These are phyloP conservation scores for Yamadazyma paraphyllophila DNA, from an alignment of 805 yeast genomes.

Conservation along the genomic window DNA sequence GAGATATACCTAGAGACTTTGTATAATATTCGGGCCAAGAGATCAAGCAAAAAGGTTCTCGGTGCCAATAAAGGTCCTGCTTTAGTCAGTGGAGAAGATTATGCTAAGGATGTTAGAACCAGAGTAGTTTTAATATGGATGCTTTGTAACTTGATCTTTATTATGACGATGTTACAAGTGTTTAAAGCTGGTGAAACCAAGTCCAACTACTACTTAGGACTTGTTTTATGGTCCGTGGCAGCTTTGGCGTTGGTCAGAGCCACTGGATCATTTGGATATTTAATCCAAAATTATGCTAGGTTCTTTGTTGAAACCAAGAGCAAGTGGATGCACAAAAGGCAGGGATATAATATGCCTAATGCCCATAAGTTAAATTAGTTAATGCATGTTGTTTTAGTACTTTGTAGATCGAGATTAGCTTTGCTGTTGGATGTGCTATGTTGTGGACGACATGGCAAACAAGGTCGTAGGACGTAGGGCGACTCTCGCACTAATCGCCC, in stretches of 20 bases:
- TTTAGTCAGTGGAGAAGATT: constrained; percentile 61
- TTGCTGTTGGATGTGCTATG: too few species aligned
- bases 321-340: constrained; percentile 41
- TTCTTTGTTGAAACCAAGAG: constrained; percentile 37
- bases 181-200: constrained; percentile 61
- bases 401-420: neutral
- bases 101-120: constrained; percentile 92
- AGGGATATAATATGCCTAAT: constrained; percentile 36
- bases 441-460: too few species aligned
- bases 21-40: constrained; percentile 66
- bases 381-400: neutral
- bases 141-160: constrained; percentile 72
- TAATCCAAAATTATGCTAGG: constrained; percentile 42
- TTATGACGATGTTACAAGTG: constrained; percentile 85
- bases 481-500: neutral
- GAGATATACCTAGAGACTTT: constrained; percentile 76
- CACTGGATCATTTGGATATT: constrained; percentile 71
- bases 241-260: constrained; percentile 80
- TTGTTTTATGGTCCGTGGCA: constrained; percentile 92
- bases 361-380: constrained; percentile 31
- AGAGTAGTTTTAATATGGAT: constrained; percentile 96
- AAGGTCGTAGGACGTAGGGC: neutral
- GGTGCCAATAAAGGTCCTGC: constrained; percentile 18
- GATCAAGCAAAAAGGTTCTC: constrained; percentile 53
- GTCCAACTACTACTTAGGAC: constrained; percentile 69